Base-by-base conservation (phyloP, 768 basidiomycete genomes). In the Xerocomellus dryophilus region DNA sequence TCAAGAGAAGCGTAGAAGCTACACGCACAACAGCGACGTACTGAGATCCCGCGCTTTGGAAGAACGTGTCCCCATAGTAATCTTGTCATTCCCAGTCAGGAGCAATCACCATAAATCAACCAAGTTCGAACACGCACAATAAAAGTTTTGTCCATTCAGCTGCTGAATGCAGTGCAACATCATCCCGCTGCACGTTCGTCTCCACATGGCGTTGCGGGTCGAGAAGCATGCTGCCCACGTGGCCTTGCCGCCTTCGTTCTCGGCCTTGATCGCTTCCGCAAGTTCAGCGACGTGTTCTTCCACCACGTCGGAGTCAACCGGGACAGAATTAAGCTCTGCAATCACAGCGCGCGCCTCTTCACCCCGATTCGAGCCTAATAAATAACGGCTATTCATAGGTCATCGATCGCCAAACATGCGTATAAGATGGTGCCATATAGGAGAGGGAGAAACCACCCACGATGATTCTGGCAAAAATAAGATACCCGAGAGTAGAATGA, bases 11-110 rank as follows among this genome's bases (percentile, higher is more conserved):
- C 21, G 17, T 10, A 31, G 1, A 23, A 5, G 10, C 29, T 2
- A 23, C 14, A 7, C 10, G 17, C 18, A 7, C 11, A 8, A 47
- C 27, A 12, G 29, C 12, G 14, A 66, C 79, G 47, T 61, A 83
- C 82, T 74, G 59, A 5, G 86, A 86, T 35, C 85, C 84, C 10
- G 87, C 84, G 51, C 81, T 83, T 67, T 85, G 58, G 47, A 59
- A 59, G 40, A 59, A 59, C 35, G 58, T 59, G 25, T 59, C 58
- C 21, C 58, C 58, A 17, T 59, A 59, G 43, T 59, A 59, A 48
- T 59, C 57, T 58, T 31, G n/a, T 25, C 38, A 14, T 43, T 18
- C 6, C 27, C 21, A 29, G 32, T 53, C 36, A 58, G 45, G 15
- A 20, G 2, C 17, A 15, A 45, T 20, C n/a, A n/a, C 15, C 17